Conservation (phyloP, 495 filamentous ascomycete species). For the Hypoxylon subgilvum region DNA sequence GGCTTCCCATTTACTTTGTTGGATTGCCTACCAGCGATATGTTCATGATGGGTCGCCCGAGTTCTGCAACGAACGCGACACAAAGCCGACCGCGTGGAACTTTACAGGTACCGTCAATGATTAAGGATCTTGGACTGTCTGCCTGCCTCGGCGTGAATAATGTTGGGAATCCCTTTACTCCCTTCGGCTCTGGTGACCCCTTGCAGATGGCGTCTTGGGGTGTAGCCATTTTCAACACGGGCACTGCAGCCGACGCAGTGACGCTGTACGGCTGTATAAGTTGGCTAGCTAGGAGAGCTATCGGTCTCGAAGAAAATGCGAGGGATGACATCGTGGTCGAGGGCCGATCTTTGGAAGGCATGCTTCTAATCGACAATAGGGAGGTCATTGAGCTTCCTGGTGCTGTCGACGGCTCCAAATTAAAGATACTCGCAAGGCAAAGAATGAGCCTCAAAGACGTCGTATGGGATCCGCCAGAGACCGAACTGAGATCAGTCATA, state of each 20-base stretch:
- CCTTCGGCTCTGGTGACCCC: constrained; percentile 74
- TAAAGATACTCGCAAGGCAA: constrained; percentile 27
- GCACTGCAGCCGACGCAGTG: constrained; percentile 62
- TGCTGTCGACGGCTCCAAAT: neutral
- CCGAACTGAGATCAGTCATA: constrained; percentile 29
- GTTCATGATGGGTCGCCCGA: constrained; percentile 69
- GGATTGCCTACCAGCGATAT: constrained; percentile 76
- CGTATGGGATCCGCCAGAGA: constrained; percentile 39
- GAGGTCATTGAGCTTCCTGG: constrained; percentile 18
- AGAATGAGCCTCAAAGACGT: constrained; percentile 34
- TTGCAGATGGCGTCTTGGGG: constrained; percentile 66
- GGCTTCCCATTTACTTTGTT: constrained; percentile 69
- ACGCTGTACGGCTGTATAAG: constrained; percentile 69
- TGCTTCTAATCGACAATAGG: constrained; percentile 29
- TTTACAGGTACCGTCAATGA: constrained; percentile 67
- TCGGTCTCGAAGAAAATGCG: constrained; percentile 43
- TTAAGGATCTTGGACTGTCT: constrained; percentile 62
- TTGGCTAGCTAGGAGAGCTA: constrained; percentile 58
- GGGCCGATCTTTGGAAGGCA: constrained; percentile 19
- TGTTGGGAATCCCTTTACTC: constrained; percentile 79
- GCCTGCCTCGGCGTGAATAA: constrained; percentile 75
- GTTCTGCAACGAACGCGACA: constrained; percentile 14
- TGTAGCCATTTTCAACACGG: constrained; percentile 73
- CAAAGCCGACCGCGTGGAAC: constrained; percentile 60
- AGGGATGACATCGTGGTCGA: constrained; percentile 10